phyloP scores from a whole-genome alignment of 495 filamentous ascomycete genomes.

The Penicillium lagena region DNA sequence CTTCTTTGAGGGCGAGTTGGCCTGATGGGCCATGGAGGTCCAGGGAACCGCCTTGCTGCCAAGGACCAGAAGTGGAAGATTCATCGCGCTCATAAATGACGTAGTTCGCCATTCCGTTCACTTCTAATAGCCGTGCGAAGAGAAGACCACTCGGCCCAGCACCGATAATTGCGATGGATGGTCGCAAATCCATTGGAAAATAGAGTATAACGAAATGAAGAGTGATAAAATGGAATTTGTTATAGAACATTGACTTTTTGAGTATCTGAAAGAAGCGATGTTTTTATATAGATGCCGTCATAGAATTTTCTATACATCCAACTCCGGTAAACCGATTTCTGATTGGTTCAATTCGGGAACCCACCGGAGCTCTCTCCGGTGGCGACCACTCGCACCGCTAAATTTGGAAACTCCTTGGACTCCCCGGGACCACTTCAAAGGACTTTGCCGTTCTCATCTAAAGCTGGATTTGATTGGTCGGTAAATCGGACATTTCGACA shows the following conservation, averaged over 20 bases:
- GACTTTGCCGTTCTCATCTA: too few species aligned
- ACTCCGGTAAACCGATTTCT: background rate
- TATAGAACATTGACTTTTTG: too few species aligned
- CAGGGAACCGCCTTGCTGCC: constrained; percentile 42
- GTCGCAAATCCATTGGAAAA: background rate
- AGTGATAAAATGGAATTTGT: too few species aligned
- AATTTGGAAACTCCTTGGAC: background rate
- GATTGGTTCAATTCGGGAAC: constrained; percentile 2
- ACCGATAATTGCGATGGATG: constrained; percentile 48
- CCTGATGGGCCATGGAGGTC: constrained; percentile 44
- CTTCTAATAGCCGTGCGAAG: constrained; percentile 45
- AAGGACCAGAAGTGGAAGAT: constrained; percentile 5
- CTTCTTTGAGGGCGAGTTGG: constrained; percentile 42
- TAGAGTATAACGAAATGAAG: too few species aligned
- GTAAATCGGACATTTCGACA: background rate
- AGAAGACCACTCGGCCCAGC: constrained; percentile 48
- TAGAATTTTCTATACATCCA: background rate
- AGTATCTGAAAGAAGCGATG: too few species aligned
- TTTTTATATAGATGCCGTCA: too few species aligned
- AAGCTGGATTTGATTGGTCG: too few species aligned
- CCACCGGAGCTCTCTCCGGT: background rate
- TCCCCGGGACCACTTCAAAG: background rate
- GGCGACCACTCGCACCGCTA: background rate
- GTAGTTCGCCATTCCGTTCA: constrained; percentile 27
- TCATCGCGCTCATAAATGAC: constrained; percentile 45